These are phyloP conservation scores for Ramalina peruviana DNA, from an alignment of 495 filamentous ascomycete genomes.

Conservation along the genomic window DNA sequence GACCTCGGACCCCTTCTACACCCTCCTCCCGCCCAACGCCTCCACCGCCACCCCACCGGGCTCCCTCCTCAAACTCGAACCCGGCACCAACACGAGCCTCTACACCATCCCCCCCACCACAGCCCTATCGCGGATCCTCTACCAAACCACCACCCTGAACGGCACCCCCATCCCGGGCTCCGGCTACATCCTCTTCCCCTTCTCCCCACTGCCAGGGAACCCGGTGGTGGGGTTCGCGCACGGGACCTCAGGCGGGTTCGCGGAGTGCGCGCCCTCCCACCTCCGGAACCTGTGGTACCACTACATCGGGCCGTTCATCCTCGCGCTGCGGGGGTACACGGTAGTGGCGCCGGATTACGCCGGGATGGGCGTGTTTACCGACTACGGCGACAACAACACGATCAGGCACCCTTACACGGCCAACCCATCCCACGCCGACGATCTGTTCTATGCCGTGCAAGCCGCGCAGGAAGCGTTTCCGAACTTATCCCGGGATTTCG, in stretches of 20 bases:
- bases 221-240: slow-evolving; percentile 33
- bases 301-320: slow-evolving; percentile 21
- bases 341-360: slow-evolving; percentile 38
- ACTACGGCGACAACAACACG: slow-evolving; percentile 15
- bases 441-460: slow-evolving; percentile 29
- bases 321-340: slow-evolving; percentile 32
- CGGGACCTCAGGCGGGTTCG: slow-evolving; percentile 31
- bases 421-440: slow-evolving; percentile 23
- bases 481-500: slow-evolving; percentile 21
- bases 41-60: slow-evolving; percentile 13
- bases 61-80: slow-evolving; percentile 22
- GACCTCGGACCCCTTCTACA: neutral
- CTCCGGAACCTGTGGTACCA: slow-evolving; percentile 28
- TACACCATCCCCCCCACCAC: slow-evolving; percentile 21
- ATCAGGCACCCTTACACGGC: slow-evolving; percentile 27
- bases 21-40: too few species aligned
- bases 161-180: slow-evolving; percentile 31
- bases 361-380: slow-evolving; percentile 29
- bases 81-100: slow-evolving; percentile 15
- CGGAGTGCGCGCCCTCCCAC: slow-evolving; percentile 25
- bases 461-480: slow-evolving; percentile 32
- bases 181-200: slow-evolving; percentile 35
- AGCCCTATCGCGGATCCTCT: slow-evolving; percentile 30
- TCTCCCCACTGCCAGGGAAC: slow-evolving; percentile 14
- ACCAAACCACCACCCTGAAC: slow-evolving; percentile 26